Conservation (phyloP, 192 early-diverging fungal genomes). For the Bifiguratus adelaidae region DNA sequence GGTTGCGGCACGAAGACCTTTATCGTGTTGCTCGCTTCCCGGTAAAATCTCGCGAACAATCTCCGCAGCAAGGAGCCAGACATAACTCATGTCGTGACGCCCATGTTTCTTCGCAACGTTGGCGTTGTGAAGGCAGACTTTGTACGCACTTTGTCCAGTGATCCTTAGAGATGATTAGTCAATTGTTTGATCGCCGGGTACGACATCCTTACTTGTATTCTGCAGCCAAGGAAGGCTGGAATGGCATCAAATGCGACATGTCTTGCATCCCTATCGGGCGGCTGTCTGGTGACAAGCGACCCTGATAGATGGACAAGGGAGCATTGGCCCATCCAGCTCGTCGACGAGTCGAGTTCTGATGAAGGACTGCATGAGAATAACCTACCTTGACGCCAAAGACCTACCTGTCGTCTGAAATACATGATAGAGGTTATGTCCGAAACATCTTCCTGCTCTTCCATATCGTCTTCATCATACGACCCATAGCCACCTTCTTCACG, state of each 20-base stretch:
- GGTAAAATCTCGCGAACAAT: slow-evolving; percentile 41
- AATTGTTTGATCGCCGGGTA: not conserved
- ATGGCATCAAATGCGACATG: slow-evolving; percentile 42
- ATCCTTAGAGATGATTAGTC: not conserved
- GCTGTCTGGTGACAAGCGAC: no score
- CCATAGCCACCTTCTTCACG: slow-evolving; percentile 27
- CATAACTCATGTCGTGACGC: slow-evolving; percentile 44
- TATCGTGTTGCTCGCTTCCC: slow-evolving; percentile 25
- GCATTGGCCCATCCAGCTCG: no score
- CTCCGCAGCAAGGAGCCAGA: slow-evolving; percentile 55
- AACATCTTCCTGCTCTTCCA: slow-evolving; percentile 36
- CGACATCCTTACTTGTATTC: slow-evolving; percentile 41
- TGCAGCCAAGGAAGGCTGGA: slow-evolving; percentile 41
- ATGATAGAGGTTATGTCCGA: slow-evolving; percentile 12
- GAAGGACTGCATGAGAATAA: no score
- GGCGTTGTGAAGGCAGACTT: slow-evolving; percentile 54
- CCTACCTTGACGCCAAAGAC: no score
- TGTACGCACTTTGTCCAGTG: no score
- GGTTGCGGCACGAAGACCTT: no score
- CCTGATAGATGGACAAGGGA: no score
- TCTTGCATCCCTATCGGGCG: no score
- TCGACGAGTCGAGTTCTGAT: no score
- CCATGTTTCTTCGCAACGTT: slow-evolving; percentile 29
- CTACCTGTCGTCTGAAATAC: slow-evolving; percentile 25
- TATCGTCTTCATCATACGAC: slow-evolving; percentile 31